Evolutionary conservation across 306 rosid genomes (phyloP).

Genomic region (Comarum palustre): DNA sequence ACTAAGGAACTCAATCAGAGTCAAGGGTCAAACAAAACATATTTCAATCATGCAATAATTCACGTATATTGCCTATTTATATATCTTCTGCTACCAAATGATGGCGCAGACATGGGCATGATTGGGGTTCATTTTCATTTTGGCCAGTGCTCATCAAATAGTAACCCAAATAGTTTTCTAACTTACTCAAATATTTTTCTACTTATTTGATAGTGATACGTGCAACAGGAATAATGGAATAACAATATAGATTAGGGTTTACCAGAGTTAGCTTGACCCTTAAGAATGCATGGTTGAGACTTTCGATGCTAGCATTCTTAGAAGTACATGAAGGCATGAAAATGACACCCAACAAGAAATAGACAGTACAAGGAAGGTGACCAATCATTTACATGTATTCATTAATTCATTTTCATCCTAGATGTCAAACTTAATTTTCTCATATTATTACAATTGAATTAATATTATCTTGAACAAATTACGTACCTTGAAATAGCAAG

Average conservation of each 20-base stretch:
- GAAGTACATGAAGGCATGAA: neutral
- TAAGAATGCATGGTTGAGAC: too few relatives aligned
- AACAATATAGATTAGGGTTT: neutral
- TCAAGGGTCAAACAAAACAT: neutral
- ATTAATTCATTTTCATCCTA: neutral
- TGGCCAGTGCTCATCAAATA: neutral
- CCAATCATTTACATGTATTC: neutral
- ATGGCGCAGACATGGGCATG: neutral
- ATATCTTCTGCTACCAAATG: neutral
- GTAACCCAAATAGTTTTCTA: too few relatives aligned
- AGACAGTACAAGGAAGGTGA: neutral
- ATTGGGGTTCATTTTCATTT: neutral
- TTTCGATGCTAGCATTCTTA: neutral
- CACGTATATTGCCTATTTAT: neutral
- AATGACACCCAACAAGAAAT: neutral
- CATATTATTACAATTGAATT: neutral
- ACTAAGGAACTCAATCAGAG: neutral
- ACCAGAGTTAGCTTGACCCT: neutral
- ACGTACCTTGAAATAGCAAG: slow-evolving; percentile 75
- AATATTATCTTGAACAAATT: too few relatives aligned
- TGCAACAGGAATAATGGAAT: neutral
- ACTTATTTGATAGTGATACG: neutral
- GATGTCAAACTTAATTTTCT: neutral
- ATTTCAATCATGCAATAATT: neutral
- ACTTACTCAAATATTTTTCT: neutral